A percentile compares a stretch with the other conserved stretches of the same genome.
Conservation (phyloP, 2,329 filamentous ascomycete genomes). For the Pseudogymnoascus sp. region DNA sequence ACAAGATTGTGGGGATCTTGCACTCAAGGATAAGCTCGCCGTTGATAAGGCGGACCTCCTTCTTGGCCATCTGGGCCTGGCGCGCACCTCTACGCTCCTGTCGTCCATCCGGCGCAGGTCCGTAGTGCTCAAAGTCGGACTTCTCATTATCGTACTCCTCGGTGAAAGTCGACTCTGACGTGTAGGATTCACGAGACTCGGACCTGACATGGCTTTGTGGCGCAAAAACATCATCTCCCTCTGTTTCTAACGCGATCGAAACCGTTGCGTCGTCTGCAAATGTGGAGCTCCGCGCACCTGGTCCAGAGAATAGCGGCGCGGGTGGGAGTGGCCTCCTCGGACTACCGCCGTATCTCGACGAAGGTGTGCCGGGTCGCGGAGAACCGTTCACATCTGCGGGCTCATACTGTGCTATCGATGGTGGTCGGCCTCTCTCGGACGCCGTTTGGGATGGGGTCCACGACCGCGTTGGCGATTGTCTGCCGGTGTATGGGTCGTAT, state of each 20-base stretch:
- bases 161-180: constrained; percentile 22
- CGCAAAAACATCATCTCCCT: constrained; percentile 62
- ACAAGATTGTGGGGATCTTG: constrained; percentile 97
- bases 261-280: constrained; percentile 63
- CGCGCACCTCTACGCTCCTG: constrained; percentile 83
- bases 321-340: constrained; percentile 81
- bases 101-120: constrained; percentile 75
- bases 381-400: constrained; percentile 82
- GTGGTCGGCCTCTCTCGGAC: constrained; percentile 54
- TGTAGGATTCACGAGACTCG: constrained; percentile 32
- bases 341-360: constrained; percentile 80
- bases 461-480: constrained; percentile 46
- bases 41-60: constrained; percentile 93
- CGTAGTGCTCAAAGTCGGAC: constrained; percentile 69
- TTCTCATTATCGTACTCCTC: constrained; percentile 32
- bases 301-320: constrained; percentile 69
- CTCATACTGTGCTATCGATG: constrained; percentile 68
- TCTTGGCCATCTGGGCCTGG: constrained; percentile 79
- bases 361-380: constrained; percentile 82
- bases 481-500: constrained; percentile 49
- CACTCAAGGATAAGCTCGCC: constrained; percentile 96
- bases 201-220: constrained; percentile 32
- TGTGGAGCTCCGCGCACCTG: constrained; percentile 40
- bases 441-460: constrained; percentile 47
- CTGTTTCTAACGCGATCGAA: constrained; percentile 58